phyloP scores from a whole-genome alignment of 2,329 filamentous ascomycete species.

The Alternaria burnsii region DNA sequence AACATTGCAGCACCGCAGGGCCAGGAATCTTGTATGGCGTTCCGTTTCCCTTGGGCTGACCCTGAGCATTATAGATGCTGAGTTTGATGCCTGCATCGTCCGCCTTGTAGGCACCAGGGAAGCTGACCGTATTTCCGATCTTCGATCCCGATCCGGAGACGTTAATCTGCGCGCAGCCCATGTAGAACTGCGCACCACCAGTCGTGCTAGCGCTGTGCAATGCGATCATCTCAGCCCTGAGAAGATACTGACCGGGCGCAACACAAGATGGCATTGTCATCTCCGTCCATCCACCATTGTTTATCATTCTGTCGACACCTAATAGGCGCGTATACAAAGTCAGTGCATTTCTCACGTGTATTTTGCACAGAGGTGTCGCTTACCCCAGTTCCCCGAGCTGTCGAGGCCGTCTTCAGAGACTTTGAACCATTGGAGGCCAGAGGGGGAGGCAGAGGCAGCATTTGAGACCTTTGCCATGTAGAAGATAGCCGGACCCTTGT shows the following conservation, averaged over 20 bases:
- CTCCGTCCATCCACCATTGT: constrained; percentile 56
- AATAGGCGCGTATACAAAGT: background rate
- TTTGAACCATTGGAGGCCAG: constrained; percentile 55
- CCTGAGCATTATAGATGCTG: constrained; percentile 41
- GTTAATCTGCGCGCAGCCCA: constrained; percentile 49
- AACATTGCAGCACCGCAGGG: constrained; percentile 61
- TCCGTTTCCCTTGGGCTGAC: constrained; percentile 28
- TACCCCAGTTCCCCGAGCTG: constrained; percentile 56
- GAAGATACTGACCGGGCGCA: constrained; percentile 53
- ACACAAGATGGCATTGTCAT: constrained; percentile 50
- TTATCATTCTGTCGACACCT: constrained; percentile 50
- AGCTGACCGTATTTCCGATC: constrained; percentile 38
- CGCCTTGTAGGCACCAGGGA: constrained; percentile 48
- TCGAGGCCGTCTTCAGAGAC: constrained; percentile 54
- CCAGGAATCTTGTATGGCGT: constrained; percentile 60
- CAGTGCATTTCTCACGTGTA: background rate
- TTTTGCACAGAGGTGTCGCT: constrained; percentile 22
- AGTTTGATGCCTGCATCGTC: constrained; percentile 43
- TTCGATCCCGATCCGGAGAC: constrained; percentile 37
- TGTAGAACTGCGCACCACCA: constrained; percentile 56
- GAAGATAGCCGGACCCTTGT: constrained; percentile 56
- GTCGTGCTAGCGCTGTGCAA: constrained; percentile 49
- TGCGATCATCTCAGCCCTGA: constrained; percentile 57
- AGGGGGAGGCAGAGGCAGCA: constrained; percentile 48
- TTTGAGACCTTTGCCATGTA: constrained; percentile 55